Evolutionary conservation across 306 rosid genomes (phyloP).

Genomic region (Lotus japonicus): DNA sequence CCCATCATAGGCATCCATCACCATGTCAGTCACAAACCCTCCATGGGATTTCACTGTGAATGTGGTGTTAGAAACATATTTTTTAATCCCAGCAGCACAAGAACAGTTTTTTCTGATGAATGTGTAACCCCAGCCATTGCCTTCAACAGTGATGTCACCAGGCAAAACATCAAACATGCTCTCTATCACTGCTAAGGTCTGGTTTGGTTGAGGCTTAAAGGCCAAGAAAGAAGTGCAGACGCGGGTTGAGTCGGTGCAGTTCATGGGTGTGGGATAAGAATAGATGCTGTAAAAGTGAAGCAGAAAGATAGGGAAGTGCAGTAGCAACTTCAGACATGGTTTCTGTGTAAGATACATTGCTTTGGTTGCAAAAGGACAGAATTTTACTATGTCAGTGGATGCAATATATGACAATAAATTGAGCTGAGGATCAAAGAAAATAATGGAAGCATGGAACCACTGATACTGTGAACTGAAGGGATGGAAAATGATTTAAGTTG

Average conservation of each 20-base stretch:
- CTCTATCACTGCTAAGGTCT: constrained; percentile 49
- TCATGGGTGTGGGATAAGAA: constrained; percentile 45
- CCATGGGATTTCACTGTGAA: constrained; percentile 61
- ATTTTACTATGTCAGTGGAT: neutral
- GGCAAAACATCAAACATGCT: constrained; percentile 90
- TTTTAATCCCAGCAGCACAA: constrained; percentile 41
- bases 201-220: constrained; percentile 53
- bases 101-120: constrained; percentile 82
- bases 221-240: constrained; percentile 83
- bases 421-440: constrained; percentile 4
- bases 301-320: constrained; percentile 21
- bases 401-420: neutral
- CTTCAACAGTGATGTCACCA: constrained; percentile 66
- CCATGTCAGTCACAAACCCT: constrained; percentile 57
- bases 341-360: constrained; percentile 40
- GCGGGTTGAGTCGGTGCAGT: constrained; percentile 63
- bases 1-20: constrained; percentile 66
- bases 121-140: constrained; percentile 46
- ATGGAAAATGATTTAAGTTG: no score
- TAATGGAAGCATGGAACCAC: neutral
- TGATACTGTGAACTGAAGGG: neutral
- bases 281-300: constrained; percentile 22
- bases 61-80: constrained; percentile 64
- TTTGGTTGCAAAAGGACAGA: neutral
- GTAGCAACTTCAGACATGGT: constrained; percentile 9